Base-by-base conservation (phyloP, 1,284 basidiomycete genomes). In the Apiotrichum siamense region DNA sequence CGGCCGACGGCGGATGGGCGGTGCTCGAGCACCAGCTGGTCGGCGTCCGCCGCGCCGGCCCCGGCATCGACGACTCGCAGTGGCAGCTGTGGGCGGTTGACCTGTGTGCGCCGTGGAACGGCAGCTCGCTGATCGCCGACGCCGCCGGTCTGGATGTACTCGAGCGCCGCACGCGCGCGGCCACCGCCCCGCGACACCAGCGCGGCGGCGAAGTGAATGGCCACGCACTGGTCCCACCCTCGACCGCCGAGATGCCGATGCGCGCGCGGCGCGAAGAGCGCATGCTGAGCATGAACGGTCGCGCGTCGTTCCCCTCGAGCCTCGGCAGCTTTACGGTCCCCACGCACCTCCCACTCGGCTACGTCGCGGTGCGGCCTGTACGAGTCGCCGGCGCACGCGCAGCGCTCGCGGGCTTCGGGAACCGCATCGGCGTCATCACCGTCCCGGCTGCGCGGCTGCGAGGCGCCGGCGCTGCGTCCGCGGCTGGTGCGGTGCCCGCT, bases 71-170 rank as follows among this genome's bases (percentile, higher is more conserved):
- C 47, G 67, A 73, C 52, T 54, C 58, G 17, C 60, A 64, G 44
- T 73, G 67, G 66, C 59, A 67, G 35, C 41, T 69, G 3, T 69
- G 65, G 60, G 47, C 54, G 1, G 18, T 70, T 6, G 69, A 73
- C 40, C 57, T 72, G 3, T 17, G 44, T 2, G 27, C 49, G 7
- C 54, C 64, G 2, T 70, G 63, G 64, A 66, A 70, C 47, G 66
- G 66, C 20, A 40, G 36, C 1, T 55, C 47, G 20, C 57, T 70
- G 3, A 49, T 62, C 17, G 66, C 68, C 3, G 56, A 65, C 17
- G 32, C 50, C 1, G 54, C 55, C 0, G 43, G 47, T 4, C 59
- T 66, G 23, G 48, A 56, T 18, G 45, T 50, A 2, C 55, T 61
- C 9, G 54, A 53, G 36, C 53, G 50, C 20, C 54, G 50, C 20